Conservation (phyloP, 257 asterid species). For the Vinca minor region DNA sequence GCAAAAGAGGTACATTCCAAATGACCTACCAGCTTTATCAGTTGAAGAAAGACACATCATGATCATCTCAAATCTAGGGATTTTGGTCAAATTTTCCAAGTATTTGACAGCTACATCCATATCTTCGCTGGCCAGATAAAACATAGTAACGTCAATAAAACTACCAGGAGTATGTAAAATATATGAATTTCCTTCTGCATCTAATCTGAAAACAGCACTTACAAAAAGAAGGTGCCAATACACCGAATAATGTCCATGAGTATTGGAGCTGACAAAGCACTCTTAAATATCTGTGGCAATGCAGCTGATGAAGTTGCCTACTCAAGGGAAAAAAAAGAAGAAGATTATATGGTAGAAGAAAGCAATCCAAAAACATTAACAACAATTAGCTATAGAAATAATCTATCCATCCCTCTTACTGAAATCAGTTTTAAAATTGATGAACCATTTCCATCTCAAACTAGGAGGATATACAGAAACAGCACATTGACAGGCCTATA, state of each 20-base stretch:
- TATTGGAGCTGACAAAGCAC: slow-evolving; percentile 70
- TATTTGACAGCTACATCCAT: slow-evolving; percentile 58
- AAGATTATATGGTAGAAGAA: background rate
- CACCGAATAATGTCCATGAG: slow-evolving; percentile 74
- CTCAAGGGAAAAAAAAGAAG: slow-evolving; percentile 14
- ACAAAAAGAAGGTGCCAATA: slow-evolving; percentile 62
- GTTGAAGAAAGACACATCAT: slow-evolving; percentile 75
- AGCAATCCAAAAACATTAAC: background rate
- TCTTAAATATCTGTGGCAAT: slow-evolving; percentile 72
- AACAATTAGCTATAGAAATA: background rate
- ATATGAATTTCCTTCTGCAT: background rate
- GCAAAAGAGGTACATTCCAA: background rate
- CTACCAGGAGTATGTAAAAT: background rate
- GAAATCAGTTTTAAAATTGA: background rate
- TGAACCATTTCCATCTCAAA: background rate
- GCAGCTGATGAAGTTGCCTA: slow-evolving; percentile 70
- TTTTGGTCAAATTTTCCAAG: slow-evolving; percentile 58
- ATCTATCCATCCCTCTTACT: background rate
- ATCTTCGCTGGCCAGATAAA: slow-evolving; percentile 61
- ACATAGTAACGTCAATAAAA: slow-evolving; percentile 4
- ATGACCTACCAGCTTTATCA: slow-evolving; percentile 67
- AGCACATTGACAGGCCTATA: background rate
- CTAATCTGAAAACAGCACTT: slow-evolving; percentile 24
- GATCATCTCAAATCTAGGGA: slow-evolving; percentile 80
- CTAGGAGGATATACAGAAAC: background rate